Evolutionary conservation across 2,329 filamentous ascomycete genomes (phyloP), one percentile per base, ranked within the genome.

Genomic region (Elsinoe necatrix): DNA sequence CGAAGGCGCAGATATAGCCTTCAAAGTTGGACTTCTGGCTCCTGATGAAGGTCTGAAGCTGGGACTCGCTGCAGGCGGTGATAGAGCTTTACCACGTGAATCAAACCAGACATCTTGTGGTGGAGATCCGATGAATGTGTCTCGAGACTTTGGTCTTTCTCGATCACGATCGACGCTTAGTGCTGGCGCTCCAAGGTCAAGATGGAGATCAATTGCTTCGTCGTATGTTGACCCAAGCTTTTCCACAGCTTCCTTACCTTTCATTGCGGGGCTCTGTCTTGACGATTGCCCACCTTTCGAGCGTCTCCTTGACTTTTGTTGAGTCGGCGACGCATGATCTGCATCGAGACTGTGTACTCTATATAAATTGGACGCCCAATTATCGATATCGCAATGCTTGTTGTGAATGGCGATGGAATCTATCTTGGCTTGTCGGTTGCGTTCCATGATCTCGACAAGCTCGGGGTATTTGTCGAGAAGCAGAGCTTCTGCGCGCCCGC

Each of bases 381-480:
- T 79, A 48, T 91, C 87, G 11, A 86, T 80, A 25, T 87, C 84
- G 69, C 83, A 60, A 80, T 80, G 62, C 72, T 79, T 61, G 73
- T 75, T 70, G 60, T 81, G 85, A 60, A 89, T 85, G 1, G 82
- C 80, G 74, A 95, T 87, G 16, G 89, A 85, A 66, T 85, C 87
- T 8, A 95, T 79, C 59, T 87, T 84, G 18, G 82, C 77, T 59
- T 82, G 83, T 57, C 74, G 77, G 59, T 88, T 85, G 61, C 87
- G 84, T 7, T 85, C 79, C 35, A 91, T 82, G 43, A 85, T 81
- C 56, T 78, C 75, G 2, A 77, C 78, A 12, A 89, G 73, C 54
- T 81, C 77, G 0, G 85, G 84, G 62, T 87, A 76, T 20, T 74
- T 78, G 58, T 88, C 82, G 57, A 84, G 80, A 1, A 91, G 75